Percentiles rank a stretch among this genome's conserved stretches.
phyloP scores from a whole-genome alignment of 352 stramenopile species.

The Peronospora belbahrii region DNA sequence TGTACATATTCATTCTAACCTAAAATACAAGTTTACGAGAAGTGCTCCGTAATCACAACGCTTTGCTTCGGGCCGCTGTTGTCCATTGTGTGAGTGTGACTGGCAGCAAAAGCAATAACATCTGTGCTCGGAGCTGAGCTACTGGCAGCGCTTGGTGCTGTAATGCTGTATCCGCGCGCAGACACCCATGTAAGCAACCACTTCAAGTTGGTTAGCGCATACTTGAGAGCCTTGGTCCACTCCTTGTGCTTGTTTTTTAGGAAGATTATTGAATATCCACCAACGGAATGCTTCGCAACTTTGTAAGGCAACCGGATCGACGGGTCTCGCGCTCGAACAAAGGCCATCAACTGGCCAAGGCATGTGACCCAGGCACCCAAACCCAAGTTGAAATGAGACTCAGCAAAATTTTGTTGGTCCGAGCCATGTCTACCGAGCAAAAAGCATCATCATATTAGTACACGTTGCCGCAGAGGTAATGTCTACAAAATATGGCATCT shows the following conservation, averaged over 20 bases:
- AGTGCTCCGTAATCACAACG: conserved; percentile 28
- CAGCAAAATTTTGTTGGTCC: conserved; percentile 76
- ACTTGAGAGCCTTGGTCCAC: conserved; percentile 84
- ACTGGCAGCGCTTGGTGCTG: conserved; percentile 1
- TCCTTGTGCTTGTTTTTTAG: conserved; percentile 76
- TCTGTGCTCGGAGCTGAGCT: conserved; percentile 7
- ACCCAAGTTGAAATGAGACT: conserved; percentile 83
- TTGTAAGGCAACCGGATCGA: conserved; percentile 76
- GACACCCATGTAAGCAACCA: conserved; percentile 74
- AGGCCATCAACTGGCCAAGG: conserved; percentile 54
- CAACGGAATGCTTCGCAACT: conserved; percentile 62
- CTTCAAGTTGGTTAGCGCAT: conserved; percentile 78
- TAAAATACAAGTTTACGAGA: conserved; percentile 29
- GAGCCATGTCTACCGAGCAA: conserved; percentile 59
- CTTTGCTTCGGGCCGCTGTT: conserved; percentile 12
- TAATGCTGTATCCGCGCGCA: conserved; percentile 25
- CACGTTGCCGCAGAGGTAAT: not conserved
- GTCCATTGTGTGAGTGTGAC: conserved; percentile 6
- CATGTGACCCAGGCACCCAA: conserved; percentile 75
- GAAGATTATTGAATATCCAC: conserved; percentile 60
- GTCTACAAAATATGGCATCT: conserved; percentile 17
- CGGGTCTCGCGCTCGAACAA: conserved; percentile 45
- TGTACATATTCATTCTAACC: conserved; percentile 37
- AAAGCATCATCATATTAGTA: conserved; percentile 17
- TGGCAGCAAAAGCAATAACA: conserved; percentile 12